phyloP scores from a whole-genome alignment of 2,329 filamentous ascomycete genomes.

The Simplicillium aogashimaense region DNA sequence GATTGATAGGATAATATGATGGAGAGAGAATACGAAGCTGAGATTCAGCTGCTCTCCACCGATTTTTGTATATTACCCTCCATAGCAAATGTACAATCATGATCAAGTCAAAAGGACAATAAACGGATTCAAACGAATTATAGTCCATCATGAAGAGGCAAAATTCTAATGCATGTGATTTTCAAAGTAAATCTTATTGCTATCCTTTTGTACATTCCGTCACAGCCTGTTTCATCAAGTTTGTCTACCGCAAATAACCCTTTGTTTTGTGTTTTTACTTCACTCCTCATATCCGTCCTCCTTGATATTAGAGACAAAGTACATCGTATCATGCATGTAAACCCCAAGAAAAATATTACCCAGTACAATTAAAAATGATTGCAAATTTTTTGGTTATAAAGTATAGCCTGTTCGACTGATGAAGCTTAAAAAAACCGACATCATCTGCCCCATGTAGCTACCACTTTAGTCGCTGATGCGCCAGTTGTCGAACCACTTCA shows the following conservation, averaged over 20 bases:
- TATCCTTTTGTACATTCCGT: conserved; percentile 5
- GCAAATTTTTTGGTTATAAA: not conserved
- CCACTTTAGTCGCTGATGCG: conserved; percentile 55
- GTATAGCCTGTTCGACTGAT: not conserved
- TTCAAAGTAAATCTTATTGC: not conserved
- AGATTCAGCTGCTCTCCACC: no score
- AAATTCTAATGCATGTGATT: no score
- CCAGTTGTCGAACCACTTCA: conserved; percentile 92
- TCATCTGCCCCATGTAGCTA: not conserved
- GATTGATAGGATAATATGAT: not conserved
- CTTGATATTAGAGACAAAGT: not conserved
- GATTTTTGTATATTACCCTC: no score
- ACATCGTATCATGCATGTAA: no score
- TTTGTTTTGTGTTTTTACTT: not conserved
- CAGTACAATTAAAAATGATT: not conserved
- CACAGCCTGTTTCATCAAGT: conserved; percentile 4
- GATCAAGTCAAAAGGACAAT: no score
- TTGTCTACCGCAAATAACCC: not conserved
- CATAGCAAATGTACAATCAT: no score
- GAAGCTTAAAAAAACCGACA: not conserved
- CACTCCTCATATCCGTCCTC: not conserved
- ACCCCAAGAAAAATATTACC: no score
- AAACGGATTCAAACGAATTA: no score
- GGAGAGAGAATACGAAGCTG: no score
- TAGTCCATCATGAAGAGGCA: no score